These are phyloP conservation scores for Lipomyces chichibuensis DNA, from an alignment of 805 yeast species.

Conservation along the genomic window DNA sequence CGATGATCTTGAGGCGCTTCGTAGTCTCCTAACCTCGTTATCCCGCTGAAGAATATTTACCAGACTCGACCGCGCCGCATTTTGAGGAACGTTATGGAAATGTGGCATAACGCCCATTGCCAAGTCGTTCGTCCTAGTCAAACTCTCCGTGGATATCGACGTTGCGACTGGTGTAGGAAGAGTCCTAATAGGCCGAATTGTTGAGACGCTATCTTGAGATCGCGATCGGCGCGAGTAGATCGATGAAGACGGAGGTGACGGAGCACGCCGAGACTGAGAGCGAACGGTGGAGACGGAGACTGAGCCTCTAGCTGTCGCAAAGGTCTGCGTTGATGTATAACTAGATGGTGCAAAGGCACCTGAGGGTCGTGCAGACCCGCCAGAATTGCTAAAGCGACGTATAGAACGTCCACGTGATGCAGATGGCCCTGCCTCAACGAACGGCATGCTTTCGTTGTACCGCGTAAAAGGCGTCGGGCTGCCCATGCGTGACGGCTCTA, in stretches of 20 bases:
- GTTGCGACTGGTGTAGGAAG: slow-evolving; percentile 36
- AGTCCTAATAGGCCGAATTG: slow-evolving; percentile 29
- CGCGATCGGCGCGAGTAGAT: slow-evolving; percentile 7
- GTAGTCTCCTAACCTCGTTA: slow-evolving; percentile 15
- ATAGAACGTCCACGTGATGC: slow-evolving; percentile 25
- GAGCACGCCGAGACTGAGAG: slow-evolving; percentile 5
- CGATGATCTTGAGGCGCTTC: slow-evolving; percentile 11
- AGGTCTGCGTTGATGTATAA: slow-evolving; percentile 30
- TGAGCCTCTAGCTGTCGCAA: slow-evolving; percentile 32
- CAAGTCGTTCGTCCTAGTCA: slow-evolving; percentile 11
- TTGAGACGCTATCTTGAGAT: slow-evolving; percentile 25
- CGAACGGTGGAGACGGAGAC: slow-evolving; percentile 16
- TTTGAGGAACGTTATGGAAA: slow-evolving; percentile 22
- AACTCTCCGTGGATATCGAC: slow-evolving; percentile 31
- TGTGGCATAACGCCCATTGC: slow-evolving; percentile 20
- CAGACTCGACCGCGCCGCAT: slow-evolving; percentile 25
- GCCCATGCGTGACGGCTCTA: slow-evolving; percentile 5
- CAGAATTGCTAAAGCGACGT: slow-evolving; percentile 5
- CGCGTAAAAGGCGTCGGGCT: slow-evolving; percentile 23
- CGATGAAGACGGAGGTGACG: slow-evolving; percentile 4
- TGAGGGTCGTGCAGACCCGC: not conserved
- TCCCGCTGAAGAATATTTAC: slow-evolving; percentile 25
- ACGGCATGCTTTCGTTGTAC: slow-evolving; percentile 4
- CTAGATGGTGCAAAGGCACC: slow-evolving; percentile 34
- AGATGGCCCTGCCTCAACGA: slow-evolving; percentile 1